These are phyloP conservation scores for Candida manassasensis DNA, from an alignment of 805 yeast species.

Conservation along the genomic window DNA sequence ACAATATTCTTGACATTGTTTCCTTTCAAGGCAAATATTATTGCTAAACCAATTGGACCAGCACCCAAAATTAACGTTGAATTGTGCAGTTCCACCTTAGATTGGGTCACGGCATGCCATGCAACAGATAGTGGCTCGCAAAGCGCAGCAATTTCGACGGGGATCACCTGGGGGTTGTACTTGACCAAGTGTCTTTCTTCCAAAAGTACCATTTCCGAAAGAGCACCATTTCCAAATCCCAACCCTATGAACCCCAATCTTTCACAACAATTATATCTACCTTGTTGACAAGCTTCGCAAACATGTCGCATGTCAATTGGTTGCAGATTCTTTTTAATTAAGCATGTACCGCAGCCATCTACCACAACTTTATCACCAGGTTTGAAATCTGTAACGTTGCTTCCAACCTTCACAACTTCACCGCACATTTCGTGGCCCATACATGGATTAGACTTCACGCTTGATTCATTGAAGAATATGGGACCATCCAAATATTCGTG, in stretches of 20 bases:
- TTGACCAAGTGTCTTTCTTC: slow-evolving; percentile 35
- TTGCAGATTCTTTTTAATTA: slow-evolving; percentile 34
- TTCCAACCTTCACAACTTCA: slow-evolving; percentile 54
- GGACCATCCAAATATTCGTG: slow-evolving; percentile 58
- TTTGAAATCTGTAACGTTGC: slow-evolving; percentile 45
- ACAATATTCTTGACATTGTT: slow-evolving; percentile 41
- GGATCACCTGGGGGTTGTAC: slow-evolving; percentile 35
- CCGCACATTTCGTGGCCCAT: slow-evolving; percentile 69
- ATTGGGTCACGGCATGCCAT: slow-evolving; percentile 52
- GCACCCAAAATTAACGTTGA: slow-evolving; percentile 54
- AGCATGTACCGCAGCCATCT: slow-evolving; percentile 59
- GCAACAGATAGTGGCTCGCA: slow-evolving; percentile 57
- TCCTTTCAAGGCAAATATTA: slow-evolving; percentile 49
- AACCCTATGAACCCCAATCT: slow-evolving; percentile 48
- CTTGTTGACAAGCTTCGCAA: slow-evolving; percentile 49
- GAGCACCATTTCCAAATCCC: slow-evolving; percentile 54
- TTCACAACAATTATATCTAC: slow-evolving; percentile 50
- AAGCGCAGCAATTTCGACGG: slow-evolving; percentile 46
- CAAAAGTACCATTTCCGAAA: slow-evolving; percentile 46
- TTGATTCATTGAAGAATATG: slow-evolving; percentile 45
- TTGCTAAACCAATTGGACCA: slow-evolving; percentile 61
- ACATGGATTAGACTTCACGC: slow-evolving; percentile 46
- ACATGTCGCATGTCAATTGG: slow-evolving; percentile 9
- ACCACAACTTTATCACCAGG: slow-evolving; percentile 65
- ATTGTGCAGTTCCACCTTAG: slow-evolving; percentile 37